phyloP scores from a whole-genome alignment of 2,329 filamentous ascomycete genomes.

The Ophiostoma angusticollis region DNA sequence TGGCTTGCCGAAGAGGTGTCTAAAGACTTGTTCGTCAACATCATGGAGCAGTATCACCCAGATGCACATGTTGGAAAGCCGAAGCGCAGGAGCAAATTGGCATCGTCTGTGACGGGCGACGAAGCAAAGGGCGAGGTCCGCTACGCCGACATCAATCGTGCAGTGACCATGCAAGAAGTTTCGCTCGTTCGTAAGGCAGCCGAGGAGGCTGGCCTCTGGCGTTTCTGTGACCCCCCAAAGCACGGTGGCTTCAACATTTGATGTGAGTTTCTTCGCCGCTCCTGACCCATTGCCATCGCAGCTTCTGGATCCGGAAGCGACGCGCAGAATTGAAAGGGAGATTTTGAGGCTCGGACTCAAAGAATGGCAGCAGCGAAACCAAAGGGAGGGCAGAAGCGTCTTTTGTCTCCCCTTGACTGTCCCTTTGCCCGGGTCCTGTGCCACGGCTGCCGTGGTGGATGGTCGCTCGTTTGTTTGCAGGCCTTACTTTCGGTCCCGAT shows the following conservation, averaged over 20 bases:
- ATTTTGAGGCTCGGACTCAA: too few relatives aligned
- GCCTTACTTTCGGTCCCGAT: too few relatives aligned
- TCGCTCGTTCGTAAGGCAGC: conserved; percentile 54
- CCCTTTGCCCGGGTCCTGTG: too few relatives aligned
- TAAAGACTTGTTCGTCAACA: conserved; percentile 64
- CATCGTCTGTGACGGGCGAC: conserved; percentile 18
- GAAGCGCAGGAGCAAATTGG: conserved; percentile 24
- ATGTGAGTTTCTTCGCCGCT: too few relatives aligned
- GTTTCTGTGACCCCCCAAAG: conserved; percentile 54
- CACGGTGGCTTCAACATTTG: conserved; percentile 40
- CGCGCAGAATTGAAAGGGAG: neutral
- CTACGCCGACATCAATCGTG: conserved; percentile 69
- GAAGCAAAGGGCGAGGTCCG: conserved; percentile 33
- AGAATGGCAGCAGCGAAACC: too few relatives aligned
- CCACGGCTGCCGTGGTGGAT: too few relatives aligned
- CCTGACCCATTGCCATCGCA: neutral
- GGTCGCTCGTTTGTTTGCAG: too few relatives aligned
- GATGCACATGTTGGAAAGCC: conserved; percentile 69
- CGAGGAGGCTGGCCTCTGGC: conserved; percentile 59
- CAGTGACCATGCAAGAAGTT: conserved; percentile 51
- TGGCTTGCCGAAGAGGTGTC: conserved; percentile 65
- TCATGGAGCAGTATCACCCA: conserved; percentile 82
- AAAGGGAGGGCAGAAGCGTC: too few relatives aligned
- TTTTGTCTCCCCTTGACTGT: too few relatives aligned
- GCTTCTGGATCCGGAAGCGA: too few relatives aligned